Conservation (phyloP, 1,284 basidiomycete species). For the Leccinum brunneo-olivaceum region DNA sequence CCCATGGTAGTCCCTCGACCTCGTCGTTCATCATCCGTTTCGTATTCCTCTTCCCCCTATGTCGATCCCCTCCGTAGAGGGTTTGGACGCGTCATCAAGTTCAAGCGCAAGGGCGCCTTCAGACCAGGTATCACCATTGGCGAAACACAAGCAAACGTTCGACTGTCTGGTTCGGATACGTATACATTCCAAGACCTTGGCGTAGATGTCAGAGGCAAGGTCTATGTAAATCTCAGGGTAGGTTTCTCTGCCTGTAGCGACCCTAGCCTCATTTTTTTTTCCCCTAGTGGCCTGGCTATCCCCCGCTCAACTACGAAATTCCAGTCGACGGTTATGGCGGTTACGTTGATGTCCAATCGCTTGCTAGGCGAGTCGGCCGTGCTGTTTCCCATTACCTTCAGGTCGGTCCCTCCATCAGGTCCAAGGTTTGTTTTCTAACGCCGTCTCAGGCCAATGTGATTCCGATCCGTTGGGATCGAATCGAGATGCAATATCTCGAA, state of each 20-base stretch:
- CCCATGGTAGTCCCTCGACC: conserved; percentile 26
- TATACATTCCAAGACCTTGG: conserved; percentile 61
- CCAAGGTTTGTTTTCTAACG: conserved; percentile 8
- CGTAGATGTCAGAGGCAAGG: conserved; percentile 50
- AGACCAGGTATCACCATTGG: conserved; percentile 58
- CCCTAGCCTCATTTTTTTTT: conserved; percentile 2
- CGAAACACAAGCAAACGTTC: conserved; percentile 61
- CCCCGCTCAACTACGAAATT: conserved; percentile 67
- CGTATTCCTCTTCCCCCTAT: conserved; percentile 35
- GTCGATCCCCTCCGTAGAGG: conserved; percentile 40
- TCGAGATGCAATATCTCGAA: conserved; percentile 67
- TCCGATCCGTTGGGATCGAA: conserved; percentile 59
- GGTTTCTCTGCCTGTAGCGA: conserved; percentile 12
- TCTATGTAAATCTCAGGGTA: conserved; percentile 59
- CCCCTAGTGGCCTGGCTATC: conserved; percentile 63
- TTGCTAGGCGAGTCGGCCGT: conserved; percentile 61
- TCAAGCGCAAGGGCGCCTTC: conserved; percentile 65
- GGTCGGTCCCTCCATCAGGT: conserved; percentile 32
- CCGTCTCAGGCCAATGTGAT: conserved; percentile 51
- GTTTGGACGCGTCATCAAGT: conserved; percentile 52
- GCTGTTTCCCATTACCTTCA: conserved; percentile 71
- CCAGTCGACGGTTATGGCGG: conserved; percentile 64
- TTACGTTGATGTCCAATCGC: conserved; percentile 56
- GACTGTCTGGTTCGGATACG: conserved; percentile 51
- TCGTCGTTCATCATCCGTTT: conserved; percentile 52